Evolutionary conservation across 352 stramenopile genomes (phyloP), one percentile per base, ranked within the genome.

Genomic region (Pythium vanterpoolii): DNA sequence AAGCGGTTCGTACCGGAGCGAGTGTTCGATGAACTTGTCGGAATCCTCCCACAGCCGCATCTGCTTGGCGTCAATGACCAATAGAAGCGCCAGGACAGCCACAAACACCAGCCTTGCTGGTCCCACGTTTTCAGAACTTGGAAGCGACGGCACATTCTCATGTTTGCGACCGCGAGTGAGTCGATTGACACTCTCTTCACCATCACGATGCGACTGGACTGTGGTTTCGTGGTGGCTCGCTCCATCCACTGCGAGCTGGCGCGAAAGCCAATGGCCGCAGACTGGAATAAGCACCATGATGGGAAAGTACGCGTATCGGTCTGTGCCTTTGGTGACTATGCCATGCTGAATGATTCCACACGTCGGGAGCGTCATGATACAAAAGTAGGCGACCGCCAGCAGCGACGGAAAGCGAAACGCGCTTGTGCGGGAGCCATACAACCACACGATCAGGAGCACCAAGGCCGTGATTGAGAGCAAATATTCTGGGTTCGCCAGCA

Each of bases 251-350:
- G 47, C 36, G 30, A 69, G 66, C 56, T 9, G 78, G 16, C 10
- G 47, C 1, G 21, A 49, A 8, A 82, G 26, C 13, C 51, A 27
- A 9, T 47, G 43, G 0, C 71, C 77, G 21, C 52, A 61, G n/a
- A 81, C 74, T 9, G 74, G 72, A 13, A 86, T 73, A 11, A 76
- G 21, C 9, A 76, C 56, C 28, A 83, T 58, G 1, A 62, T 74
- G 7, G 77, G 69, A 10, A 89, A 73, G 61, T 93, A 93, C 10
- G 74, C 70, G 50, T 93, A 93, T 6, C 83, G 80, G 51, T 91
- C 75, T 21, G 66, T 66, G 13, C 67, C 60, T 49, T 71, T 69
- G 4, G 74, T 60, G 45, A 91, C 68, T 34, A 91, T 79, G 7
- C 83, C 81, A 43, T 93, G 83, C 58, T 90, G 83, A 21, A 93